Conservation (phyloP, 208 protist species). For the Trypanosoma congolense region DNA sequence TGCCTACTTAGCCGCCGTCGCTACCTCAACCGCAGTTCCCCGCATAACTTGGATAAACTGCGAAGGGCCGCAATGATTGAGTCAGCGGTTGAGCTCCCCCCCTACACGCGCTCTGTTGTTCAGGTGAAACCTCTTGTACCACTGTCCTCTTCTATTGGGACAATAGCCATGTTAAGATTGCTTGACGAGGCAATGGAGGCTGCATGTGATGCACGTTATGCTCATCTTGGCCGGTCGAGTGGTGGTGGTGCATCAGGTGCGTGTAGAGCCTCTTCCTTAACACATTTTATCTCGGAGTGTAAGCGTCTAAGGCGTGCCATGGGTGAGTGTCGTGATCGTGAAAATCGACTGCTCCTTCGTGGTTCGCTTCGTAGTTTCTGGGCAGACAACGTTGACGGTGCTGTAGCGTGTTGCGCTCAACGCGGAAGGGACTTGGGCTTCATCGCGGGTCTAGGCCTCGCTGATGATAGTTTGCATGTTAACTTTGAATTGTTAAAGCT, state of each 20-base stretch:
- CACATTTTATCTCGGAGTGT: conserved; percentile 59
- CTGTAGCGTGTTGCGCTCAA: conserved; percentile 49
- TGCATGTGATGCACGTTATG: neutral
- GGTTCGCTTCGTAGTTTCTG: conserved; percentile 48
- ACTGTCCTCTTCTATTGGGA: conserved; percentile 23
- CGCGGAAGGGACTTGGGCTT: conserved; percentile 63
- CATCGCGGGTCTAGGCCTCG: conserved; percentile 52
- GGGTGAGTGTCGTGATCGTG: conserved; percentile 22
- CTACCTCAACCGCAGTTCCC: conserved; percentile 1
- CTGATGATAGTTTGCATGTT: conserved; percentile 51
- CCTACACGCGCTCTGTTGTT: conserved; percentile 18
- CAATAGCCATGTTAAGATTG: conserved; percentile 6
- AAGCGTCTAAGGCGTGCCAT: conserved; percentile 35
- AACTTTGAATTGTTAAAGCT: conserved; percentile 26
- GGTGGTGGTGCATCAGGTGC: neutral
- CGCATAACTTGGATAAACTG: conserved; percentile 7
- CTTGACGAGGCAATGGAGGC: conserved; percentile 16
- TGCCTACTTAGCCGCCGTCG: conserved; percentile 11
- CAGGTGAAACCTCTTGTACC: conserved; percentile 25
- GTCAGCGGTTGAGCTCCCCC: conserved; percentile 11
- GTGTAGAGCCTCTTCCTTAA: conserved; percentile 28
- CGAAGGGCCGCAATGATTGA: conserved; percentile 22
- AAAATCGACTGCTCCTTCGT: conserved; percentile 33
- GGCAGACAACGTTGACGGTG: conserved; percentile 42
- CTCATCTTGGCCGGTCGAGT: neutral